These are phyloP conservation scores for Vaccinium myrtillus DNA, from an alignment of 148 eudicot genomes.

Conservation along the genomic window DNA sequence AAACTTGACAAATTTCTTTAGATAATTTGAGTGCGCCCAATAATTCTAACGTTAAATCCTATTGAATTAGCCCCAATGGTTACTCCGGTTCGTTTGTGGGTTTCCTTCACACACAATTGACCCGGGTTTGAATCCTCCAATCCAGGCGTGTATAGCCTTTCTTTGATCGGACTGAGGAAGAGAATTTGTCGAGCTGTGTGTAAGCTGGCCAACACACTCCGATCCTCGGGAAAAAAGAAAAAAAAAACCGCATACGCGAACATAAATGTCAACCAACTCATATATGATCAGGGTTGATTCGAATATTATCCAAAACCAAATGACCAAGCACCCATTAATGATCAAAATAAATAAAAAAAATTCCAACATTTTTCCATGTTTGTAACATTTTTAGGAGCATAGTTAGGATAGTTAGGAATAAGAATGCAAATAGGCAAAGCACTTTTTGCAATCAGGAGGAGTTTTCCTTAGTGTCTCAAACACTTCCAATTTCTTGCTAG, in stretches of 20 bases:
- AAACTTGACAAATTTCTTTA: background rate
- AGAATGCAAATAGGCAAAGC: background rate
- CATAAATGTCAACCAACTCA: background rate
- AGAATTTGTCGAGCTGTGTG: no score
- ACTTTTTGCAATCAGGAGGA: background rate
- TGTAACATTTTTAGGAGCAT: background rate
- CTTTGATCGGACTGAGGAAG: no score
- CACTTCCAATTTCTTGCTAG: conserved; percentile 8
- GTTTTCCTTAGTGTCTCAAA: conserved; percentile 3
- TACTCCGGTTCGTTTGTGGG: no score
- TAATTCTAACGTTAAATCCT: background rate
- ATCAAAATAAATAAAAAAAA: background rate
- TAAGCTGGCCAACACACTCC: no score
- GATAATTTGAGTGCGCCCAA: background rate
- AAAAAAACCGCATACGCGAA: background rate
- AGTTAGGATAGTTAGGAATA: background rate
- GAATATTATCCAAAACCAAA: background rate
- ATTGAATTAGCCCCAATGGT: background rate
- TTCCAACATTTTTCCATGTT: background rate
- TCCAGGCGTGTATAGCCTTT: no score
- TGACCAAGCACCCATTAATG: background rate
- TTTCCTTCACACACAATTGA: no score
- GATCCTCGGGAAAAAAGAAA: no score
- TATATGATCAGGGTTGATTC: background rate
- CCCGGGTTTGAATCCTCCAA: no score